Evolutionary conservation across 345 rosid genomes (phyloP), one percentile per base, ranked within the genome.

Genomic region (Gossypium herbaceum): DNA sequence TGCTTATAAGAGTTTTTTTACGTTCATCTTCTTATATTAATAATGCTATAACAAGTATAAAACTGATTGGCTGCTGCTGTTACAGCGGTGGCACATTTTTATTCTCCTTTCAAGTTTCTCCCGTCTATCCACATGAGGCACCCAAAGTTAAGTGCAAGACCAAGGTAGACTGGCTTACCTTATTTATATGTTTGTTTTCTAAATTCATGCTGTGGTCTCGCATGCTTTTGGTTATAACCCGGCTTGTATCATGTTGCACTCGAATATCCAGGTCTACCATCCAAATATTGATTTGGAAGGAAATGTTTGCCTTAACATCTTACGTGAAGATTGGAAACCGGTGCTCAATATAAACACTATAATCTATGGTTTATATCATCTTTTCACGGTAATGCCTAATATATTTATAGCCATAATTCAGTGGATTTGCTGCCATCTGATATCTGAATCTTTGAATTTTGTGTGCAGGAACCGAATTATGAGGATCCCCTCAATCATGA

Each of bases 251-350:
- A 24, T 52, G 9, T 54, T 57, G 34, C 68, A 29, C 10, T 75
- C 80, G 8, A 48, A n/a, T 75, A 73, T 66, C 74, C 68, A 96
- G 99, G 92, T 96, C 66, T 90, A 89, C 80, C 98, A 96, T 86
- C 99, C 98, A 0, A 96, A 93, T 82, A 93, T 96, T n/a, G 97
- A 96, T 79, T 84, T 93, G 86, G 99, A 96, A 84, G 99, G 98
- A 79, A 96, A 92, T 70, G 97, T 92, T 67, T 96, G 98, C 81
- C 87, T 96, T 61, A 96, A 96, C 80, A 87, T 96, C 81, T 82
- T 96, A 66, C 87, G 99, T 58, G 98, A 93, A 85, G 97, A 96
- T 74, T 96, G 99, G 99, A 96, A 96, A 79, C 99, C 97, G 2
- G 97, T 96, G 73, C 97, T 96, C 56, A 96, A 86, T 78, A 93